phyloP scores from a whole-genome alignment of 2,329 filamentous ascomycete species.

The Talaromyces rugulosus region DNA sequence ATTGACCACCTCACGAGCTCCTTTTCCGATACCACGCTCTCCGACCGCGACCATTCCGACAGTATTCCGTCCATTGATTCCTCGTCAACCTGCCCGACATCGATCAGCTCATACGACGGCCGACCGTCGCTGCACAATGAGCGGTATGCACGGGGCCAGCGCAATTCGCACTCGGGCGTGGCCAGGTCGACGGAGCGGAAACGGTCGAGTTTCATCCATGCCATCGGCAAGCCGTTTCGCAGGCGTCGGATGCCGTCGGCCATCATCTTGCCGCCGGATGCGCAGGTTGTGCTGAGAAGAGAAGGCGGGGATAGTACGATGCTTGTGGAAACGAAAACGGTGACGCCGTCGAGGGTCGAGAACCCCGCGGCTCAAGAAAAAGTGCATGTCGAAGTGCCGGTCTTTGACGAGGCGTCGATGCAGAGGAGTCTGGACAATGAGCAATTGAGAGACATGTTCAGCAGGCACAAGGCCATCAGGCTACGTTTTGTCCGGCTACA shows the following conservation, averaged over 20 bases:
- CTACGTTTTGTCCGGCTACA: conserved; percentile 32
- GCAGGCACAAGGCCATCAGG: conserved; percentile 26
- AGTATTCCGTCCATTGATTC: conserved; percentile 37
- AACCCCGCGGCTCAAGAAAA: conserved; percentile 15
- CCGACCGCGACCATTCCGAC: conserved; percentile 23
- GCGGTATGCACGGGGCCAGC: neutral
- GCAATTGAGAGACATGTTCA: conserved; percentile 27
- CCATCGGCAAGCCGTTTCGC: conserved; percentile 34
- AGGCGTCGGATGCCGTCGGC: conserved; percentile 29
- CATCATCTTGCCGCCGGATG: conserved; percentile 24
- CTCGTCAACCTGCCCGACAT: conserved; percentile 36
- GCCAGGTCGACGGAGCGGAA: conserved; percentile 24
- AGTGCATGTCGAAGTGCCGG: conserved; percentile 25
- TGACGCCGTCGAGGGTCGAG: conserved; percentile 2
- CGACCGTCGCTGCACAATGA: conserved; percentile 13
- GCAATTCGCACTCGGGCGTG: conserved; percentile 24
- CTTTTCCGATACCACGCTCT: conserved; percentile 29
- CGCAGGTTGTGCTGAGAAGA: conserved; percentile 24
- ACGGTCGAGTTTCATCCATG: conserved; percentile 28
- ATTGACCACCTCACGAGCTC: conserved; percentile 28
- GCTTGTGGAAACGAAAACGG: conserved; percentile 23
- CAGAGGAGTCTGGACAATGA: conserved; percentile 31
- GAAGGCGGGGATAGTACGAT: conserved; percentile 24
- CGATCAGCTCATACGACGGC: conserved; percentile 34
- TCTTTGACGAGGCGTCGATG: conserved; percentile 31